Conservation (phyloP, 163 green algal genomes). For the Scenedesmus sp. region DNA sequence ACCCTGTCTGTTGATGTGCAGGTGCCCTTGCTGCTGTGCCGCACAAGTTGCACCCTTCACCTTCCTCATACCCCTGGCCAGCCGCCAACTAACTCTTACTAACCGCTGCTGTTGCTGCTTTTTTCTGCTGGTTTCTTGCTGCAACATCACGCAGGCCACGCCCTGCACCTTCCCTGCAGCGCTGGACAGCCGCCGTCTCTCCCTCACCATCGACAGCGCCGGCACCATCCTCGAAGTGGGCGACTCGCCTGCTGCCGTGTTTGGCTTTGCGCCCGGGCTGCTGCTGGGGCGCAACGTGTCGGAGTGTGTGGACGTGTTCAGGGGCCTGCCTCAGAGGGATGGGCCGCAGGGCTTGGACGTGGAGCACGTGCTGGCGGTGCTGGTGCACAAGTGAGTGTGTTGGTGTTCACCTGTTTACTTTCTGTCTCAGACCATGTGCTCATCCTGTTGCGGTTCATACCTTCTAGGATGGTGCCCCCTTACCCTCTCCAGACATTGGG, state of each 20-base stretch:
- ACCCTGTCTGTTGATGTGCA: not conserved
- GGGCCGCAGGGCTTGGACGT: constrained; percentile 35
- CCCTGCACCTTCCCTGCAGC: not conserved
- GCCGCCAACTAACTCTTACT: not conserved
- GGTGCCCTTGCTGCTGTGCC: not conserved
- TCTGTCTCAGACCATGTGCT: too few species aligned
- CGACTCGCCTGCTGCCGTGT: constrained; percentile 52
- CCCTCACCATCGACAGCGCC: not conserved
- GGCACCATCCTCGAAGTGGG: constrained; percentile 34
- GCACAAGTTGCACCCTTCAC: not conserved
- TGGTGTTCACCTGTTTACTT: not conserved
- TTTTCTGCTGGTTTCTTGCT: not conserved
- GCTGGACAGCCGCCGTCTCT: constrained; percentile 32
- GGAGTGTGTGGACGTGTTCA: constrained; percentile 58
- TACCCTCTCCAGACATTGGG: too few species aligned
- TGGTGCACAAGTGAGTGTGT: constrained; percentile 41
- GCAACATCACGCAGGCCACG: not conserved
- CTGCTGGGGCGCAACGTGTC: constrained; percentile 55
- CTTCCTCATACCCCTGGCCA: not conserved
- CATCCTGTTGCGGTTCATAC: too few species aligned
- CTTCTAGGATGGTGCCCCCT: too few species aligned
- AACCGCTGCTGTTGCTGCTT: not conserved
- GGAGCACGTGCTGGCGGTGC: constrained; percentile 7
- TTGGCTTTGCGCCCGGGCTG: constrained; percentile 56
- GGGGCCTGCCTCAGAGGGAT: constrained; percentile 3